Evolutionary conservation across 169 alveolate genomes (phyloP), one percentile per base, ranked within the genome.

Genomic region (Theileria annulata): DNA sequence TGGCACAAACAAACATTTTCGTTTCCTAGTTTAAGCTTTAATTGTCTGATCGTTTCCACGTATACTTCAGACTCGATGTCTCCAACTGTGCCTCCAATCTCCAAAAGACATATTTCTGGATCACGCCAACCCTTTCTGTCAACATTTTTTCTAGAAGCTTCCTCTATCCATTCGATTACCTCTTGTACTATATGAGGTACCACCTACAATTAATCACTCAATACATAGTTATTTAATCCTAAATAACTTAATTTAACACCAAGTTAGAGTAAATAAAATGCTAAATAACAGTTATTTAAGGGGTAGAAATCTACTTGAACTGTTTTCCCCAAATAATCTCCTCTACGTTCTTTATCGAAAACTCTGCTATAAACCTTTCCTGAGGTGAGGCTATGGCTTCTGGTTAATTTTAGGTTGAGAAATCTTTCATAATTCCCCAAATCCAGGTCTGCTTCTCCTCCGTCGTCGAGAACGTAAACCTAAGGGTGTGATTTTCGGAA

Each of bases 21-120:
- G 9, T 78, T 12, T 17, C 97, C 98, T 23, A 92, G 75, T 54
- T 89, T 85, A 58, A 86, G 79, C 62, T 74, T 76, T 70, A 97
- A 80, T 82, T 96, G 98, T 77, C 97, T 96, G 28, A 96, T 80
- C 0, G 98, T 97, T 76, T 96, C 99, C 71, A 94, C 88, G 80
- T 95, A 96, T 2, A 95, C 95, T 5, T 97, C 96, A 48, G 97
- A 92, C 86, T 96, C 99, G 25, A 95, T 91, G 81, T 97, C 99
- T 35, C 99, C 99, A 4, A 96, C 99, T 4, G 99, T 96, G 15
- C 98, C 99, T 30, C 99, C 99, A n/a, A 97, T 96, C 86, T 97
- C 99, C 30, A 97, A 89, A 48, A 97, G 88, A 48, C 99, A 96
- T 33, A 96, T 90, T 25, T 97, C 97, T 9, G 99, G 95, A 8